phyloP scores from a whole-genome alignment of 176 grass and related monocot genomes.

The Oryza brachyantha region DNA sequence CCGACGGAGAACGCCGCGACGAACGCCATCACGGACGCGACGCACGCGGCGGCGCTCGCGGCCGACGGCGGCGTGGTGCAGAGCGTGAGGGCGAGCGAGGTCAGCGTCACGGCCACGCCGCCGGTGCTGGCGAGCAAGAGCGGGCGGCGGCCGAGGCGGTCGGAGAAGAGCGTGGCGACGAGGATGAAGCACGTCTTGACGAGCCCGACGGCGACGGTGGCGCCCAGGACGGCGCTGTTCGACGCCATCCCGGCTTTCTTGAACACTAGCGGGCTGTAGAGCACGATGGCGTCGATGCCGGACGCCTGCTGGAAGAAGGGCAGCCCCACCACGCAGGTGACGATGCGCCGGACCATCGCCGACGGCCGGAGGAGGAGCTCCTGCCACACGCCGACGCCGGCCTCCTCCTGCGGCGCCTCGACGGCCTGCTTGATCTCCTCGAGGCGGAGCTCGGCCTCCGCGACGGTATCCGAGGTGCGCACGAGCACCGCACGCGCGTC shows the following conservation, averaged over 20 bases:
- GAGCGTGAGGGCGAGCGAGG: not conserved
- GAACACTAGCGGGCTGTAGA: constrained; percentile 71
- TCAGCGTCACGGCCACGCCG: constrained; percentile 20
- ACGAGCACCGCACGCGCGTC: not conserved
- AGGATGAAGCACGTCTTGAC: constrained; percentile 30
- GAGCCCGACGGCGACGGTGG: constrained; percentile 28
- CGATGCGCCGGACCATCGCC: not conserved
- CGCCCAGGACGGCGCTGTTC: constrained; percentile 18
- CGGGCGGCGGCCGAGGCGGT: constrained; percentile 21
- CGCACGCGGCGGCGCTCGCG: constrained; percentile 1
- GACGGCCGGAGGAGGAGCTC: not conserved
- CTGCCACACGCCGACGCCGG: not conserved
- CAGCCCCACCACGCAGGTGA: constrained; percentile 12
- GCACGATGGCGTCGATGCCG: constrained; percentile 60
- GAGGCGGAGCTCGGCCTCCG: not conserved
- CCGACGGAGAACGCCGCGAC: constrained; percentile 45
- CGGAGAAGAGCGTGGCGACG: constrained; percentile 29
- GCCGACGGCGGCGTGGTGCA: not conserved
- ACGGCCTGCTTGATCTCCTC: not conserved
- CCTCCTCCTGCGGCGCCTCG: not conserved
- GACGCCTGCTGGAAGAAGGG: constrained; percentile 71
- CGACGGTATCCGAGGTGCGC: not conserved
- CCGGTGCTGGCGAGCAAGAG: constrained; percentile 15
- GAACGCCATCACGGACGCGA: constrained; percentile 14
- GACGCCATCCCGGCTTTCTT: constrained; percentile 50